Conservation (phyloP, 495 filamentous ascomycete genomes). For the Sporormia fimetaria region DNA sequence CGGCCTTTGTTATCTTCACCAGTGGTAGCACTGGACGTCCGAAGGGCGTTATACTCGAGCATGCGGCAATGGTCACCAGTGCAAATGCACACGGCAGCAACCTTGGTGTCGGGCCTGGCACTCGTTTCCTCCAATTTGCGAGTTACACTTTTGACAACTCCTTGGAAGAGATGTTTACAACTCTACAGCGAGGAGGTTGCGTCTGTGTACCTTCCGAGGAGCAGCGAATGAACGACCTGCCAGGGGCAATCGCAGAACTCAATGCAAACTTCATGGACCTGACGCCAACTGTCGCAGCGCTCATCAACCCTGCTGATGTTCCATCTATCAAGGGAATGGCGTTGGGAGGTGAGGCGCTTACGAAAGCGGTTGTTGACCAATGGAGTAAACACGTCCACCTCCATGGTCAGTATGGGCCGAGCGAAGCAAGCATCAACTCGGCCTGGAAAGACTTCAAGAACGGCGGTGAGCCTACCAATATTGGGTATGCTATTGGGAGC, state of each 20-base stretch:
- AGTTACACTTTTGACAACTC: constrained; percentile 22
- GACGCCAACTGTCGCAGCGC: constrained; percentile 17
- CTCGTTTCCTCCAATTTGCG: constrained; percentile 18
- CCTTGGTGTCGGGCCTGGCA: constrained; percentile 11
- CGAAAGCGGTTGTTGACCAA: constrained; percentile 11
- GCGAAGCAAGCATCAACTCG: constrained; percentile 18
- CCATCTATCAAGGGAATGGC: constrained; percentile 14
- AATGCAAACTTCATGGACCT: constrained; percentile 21
- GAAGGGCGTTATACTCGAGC: constrained; percentile 20
- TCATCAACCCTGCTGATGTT: constrained; percentile 14
- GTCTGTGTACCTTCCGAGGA: constrained; percentile 23
- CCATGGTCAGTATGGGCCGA: constrained; percentile 18
- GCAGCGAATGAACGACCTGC: constrained; percentile 17
- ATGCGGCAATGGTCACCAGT: constrained; percentile 14
- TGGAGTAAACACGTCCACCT: constrained; percentile 12
- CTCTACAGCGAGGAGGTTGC: constrained; percentile 18
- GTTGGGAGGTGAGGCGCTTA: constrained; percentile 16
- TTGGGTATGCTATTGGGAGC: constrained; percentile 21
- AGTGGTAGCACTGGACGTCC: constrained; percentile 22
- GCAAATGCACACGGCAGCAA: constrained; percentile 16
- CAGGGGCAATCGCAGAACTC: constrained; percentile 9
- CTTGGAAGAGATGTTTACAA: constrained; percentile 22
- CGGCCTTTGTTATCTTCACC: constrained; percentile 21
- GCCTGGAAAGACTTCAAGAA: constrained; percentile 15
- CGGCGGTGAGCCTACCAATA: constrained; percentile 19